These are phyloP conservation scores for Penicillium hordei DNA, from an alignment of 2,329 filamentous ascomycete genomes.

Conservation along the genomic window DNA sequence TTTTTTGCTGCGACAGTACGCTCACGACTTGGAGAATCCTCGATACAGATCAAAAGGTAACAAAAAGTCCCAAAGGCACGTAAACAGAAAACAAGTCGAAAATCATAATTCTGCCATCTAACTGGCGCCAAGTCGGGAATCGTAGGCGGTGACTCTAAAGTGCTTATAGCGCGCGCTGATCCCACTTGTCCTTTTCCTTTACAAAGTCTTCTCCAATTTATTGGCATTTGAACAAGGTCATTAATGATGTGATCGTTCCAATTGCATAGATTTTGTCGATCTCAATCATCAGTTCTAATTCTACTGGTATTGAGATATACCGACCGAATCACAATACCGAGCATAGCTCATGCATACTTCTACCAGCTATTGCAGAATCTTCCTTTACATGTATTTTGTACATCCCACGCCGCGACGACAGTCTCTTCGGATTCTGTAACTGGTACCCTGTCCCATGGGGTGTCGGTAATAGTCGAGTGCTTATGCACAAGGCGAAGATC, in stretches of 20 bases:
- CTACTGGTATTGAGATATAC: neutral
- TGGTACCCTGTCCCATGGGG: conserved; percentile 62
- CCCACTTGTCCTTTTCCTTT: neutral
- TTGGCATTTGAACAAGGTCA: conserved; percentile 3
- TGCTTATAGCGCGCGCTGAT: conserved; percentile 2
- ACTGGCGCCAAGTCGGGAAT: conserved; percentile 3
- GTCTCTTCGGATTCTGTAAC: conserved; percentile 56
- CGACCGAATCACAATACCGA: neutral
- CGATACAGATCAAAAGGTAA: neutral
- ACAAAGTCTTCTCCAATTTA: neutral
- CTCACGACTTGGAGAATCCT: no score
- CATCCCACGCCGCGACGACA: conserved; percentile 54
- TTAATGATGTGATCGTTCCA: conserved; percentile 11
- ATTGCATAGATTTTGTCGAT: neutral
- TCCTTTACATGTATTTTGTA: conserved; percentile 1
- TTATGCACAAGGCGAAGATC: conserved; percentile 73
- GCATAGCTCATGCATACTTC: neutral
- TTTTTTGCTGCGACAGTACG: neutral
- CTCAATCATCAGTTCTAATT: neutral
- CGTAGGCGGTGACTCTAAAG: conserved; percentile 1
- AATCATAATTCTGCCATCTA: conserved; percentile 6
- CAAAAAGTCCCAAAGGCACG: neutral
- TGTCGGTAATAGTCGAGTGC: conserved; percentile 70
- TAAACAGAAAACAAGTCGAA: conserved; percentile 6
- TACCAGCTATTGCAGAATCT: neutral